Evolutionary conservation across 1,284 basidiomycete species (phyloP), one percentile per base, ranked within the genome.

Genomic region (Xerocomus minutiporus): DNA sequence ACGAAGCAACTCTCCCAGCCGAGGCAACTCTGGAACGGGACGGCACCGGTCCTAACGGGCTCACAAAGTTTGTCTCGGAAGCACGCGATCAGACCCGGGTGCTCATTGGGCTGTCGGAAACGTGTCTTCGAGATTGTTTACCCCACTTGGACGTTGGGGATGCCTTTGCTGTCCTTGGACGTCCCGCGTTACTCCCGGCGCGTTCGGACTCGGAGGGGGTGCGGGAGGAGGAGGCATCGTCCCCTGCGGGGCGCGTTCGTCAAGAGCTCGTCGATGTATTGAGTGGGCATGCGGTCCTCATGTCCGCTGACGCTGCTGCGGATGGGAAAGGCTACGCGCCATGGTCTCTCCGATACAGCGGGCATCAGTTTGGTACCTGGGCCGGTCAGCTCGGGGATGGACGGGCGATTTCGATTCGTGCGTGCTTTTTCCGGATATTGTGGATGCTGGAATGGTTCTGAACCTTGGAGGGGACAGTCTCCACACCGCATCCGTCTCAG

Each of bases 381-480:
- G 96, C 96, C 2, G 93, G 94, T n/a, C 96, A 98, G 70, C 79
- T 99, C 3, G 96, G 96, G 8, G 96, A 99, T 64, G 96, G 96
- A 0, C 81, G 96, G 13, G 96, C 96, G 0, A 89, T 94, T 29
- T 91, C 91, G 8, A 80, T 99, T 48, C 69, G 90, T 90, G 59
- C 65, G 79, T 77, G 62, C n/a, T 47, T 29, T 32, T 44, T 42
- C 34, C 12, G 23, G 23, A 34, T 46, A 45, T 17, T 28, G 8
- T 39, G 12, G 12, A 29, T 17, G 7, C n/a, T 44, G 31, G 12
- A 25, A 15, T 15, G 34, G 20, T 47, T 52, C 55, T 58, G 35
- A 53, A 47, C 23, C 31, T 39, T 50, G 23, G 48, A n/a, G 11
- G 38, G 8, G 20, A 38, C 53, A 91, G 89, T 91, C 51, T 85